These are phyloP conservation scores for Wakefieldia striispora DNA, from an alignment of 768 basidiomycete genomes.

Conservation along the genomic window DNA sequence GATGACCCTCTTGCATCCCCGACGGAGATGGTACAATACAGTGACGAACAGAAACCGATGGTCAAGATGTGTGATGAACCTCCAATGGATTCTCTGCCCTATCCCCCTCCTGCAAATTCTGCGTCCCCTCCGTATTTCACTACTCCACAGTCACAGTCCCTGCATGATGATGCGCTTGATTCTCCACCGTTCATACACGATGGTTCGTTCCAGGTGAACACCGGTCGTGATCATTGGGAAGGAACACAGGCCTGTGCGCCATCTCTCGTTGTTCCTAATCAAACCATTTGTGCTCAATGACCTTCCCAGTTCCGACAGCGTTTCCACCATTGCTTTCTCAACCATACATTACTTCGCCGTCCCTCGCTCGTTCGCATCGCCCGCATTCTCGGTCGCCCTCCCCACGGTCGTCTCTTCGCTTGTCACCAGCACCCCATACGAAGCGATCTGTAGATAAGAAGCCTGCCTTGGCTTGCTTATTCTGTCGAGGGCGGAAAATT, in stretches of 20 bases:
- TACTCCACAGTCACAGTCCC: constrained; percentile 1
- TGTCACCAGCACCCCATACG: constrained; percentile 23
- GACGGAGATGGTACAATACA: constrained; percentile 4
- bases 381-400: constrained; percentile 28
- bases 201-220: constrained; percentile 4
- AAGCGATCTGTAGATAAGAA: constrained; percentile 44
- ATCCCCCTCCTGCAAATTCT: constrained; percentile 24
- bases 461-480: constrained; percentile 61
- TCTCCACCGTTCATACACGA: constrained; percentile 17
- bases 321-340: constrained; percentile 14
- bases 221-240: constrained; percentile 24
- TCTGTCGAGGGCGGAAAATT: constrained; percentile 67
- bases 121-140: constrained; percentile 23
- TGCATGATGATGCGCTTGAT: constrained; percentile 14
- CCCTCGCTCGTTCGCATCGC: constrained; percentile 20
- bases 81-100: constrained; percentile 33
- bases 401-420: constrained; percentile 14
- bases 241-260: constrained; percentile 1
- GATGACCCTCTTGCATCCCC: constrained; percentile 11
- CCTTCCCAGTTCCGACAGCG: constrained; percentile 1
- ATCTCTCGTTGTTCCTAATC: constrained; percentile 7
- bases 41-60: constrained; percentile 13
- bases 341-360: constrained; percentile 7
- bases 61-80: constrained; percentile 15
- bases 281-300: constrained; percentile 22